Base-by-base conservation (phyloP, 495 filamentous ascomycete genomes). In the Haplographium delicatum region DNA sequence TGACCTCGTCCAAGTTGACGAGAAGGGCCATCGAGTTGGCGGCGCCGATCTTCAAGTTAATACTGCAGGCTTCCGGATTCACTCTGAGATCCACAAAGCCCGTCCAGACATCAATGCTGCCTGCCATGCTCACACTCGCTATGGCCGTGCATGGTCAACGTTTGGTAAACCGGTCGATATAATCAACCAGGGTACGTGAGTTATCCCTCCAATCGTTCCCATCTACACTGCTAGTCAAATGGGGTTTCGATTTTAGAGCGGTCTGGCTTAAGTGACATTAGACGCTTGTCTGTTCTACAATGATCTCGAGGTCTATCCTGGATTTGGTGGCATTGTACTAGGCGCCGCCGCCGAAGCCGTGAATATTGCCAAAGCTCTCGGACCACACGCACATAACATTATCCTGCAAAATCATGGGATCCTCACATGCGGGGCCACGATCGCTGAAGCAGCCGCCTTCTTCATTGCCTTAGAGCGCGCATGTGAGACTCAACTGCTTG, bases 291-390 rank as follows among this genome's bases (percentile, higher is more conserved):
- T 35, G 8, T 74, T 81, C 58, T 67, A 78, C 62, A 49, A 63
- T 23, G 65, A 62, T 8, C 71, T 72, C 51, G 65, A 66, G 18
- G 74, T 81, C 1, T 78, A 81, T 57, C 59, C 60, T 18, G 58
- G 65, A 10, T 81, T 75, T 60, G 77, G 75, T 24, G 77, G 79
- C 28, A 70, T 79, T 37, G 76, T 77, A 1, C 60, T 78, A 22
- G n/a, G n/a, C n/a, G 71, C 57, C 5, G 56, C 59, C 2, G 63
- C 66, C 10, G 76, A 80, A 41, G 73, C 76, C 4, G 49, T 65
- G 38, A 63, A 62, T 27, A 75, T 81, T 53, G 72, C 76, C 5
- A 46, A 58, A n/a, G 65, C 69, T 33, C 64, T 81, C 1, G 76
- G 73, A 0, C 6, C 6, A 6, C 30, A 40, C 25, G 49, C 51